Conservation (phyloP, 306 rosid genomes). For the Vachellia collinsii region DNA sequence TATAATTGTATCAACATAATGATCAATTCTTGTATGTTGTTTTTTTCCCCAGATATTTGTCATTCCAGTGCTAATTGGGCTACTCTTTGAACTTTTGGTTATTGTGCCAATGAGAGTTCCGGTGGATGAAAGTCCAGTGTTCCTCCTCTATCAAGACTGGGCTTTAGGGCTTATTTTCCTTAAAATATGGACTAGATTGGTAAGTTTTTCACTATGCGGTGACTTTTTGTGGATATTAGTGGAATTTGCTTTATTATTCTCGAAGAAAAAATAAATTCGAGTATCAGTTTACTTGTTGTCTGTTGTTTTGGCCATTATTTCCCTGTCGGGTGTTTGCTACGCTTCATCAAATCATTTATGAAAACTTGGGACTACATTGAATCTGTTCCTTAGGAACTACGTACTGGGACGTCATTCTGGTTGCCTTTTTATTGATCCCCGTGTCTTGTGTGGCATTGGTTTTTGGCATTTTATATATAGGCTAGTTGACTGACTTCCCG, state of each 20-base stretch:
- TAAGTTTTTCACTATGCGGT: conserved; percentile 45
- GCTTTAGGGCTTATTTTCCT: conserved; percentile 98
- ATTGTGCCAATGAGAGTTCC: conserved; percentile 99
- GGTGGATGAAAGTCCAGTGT: conserved; percentile 99
- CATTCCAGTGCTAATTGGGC: conserved; percentile 92
- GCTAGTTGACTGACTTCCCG: conserved; percentile 9
- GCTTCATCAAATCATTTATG: neutral
- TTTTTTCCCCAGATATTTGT: conserved; percentile 69
- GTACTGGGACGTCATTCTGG: conserved; percentile 1
- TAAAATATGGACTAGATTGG: conserved; percentile 99
- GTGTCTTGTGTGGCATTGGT: neutral
- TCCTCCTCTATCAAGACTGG: conserved; percentile 98
- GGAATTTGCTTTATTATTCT: neutral
- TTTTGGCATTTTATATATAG: neutral
- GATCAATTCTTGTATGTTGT: conserved; percentile 23
- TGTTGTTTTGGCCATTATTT: neutral
- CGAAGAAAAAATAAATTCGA: neutral
- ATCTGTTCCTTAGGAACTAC: conserved; percentile 17
- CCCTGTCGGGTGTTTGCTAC: neutral
- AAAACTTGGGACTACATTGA: neutral
- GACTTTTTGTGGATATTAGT: conserved; percentile 1
- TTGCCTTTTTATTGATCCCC: conserved; percentile 8
- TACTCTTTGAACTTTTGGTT: conserved; percentile 98
- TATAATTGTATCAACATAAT: conserved; percentile 23
- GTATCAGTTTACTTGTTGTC: conserved; percentile 9